Percentiles rank a stretch among this genome's conserved stretches.
Evolutionary conservation across 1,139 yeast genomes (phyloP).

Genomic region (Insectozyma bohioensis): DNA sequence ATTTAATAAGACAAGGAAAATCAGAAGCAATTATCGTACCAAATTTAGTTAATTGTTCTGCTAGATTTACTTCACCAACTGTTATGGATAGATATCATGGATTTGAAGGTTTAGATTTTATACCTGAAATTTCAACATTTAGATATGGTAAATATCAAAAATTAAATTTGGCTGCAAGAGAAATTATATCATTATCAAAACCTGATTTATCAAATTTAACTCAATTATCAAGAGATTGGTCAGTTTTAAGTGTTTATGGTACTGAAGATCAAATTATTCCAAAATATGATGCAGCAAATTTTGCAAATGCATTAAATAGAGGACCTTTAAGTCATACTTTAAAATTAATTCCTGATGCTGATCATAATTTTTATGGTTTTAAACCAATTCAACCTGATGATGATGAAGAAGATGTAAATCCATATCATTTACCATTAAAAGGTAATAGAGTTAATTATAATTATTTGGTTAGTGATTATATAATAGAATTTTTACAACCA

Average conservation of each 20-base stretch:
- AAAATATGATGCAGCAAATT: conserved; percentile 56
- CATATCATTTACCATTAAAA: conserved; percentile 41
- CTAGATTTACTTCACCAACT: conserved; percentile 50
- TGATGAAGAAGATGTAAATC: conserved; percentile 34
- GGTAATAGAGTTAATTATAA: conserved; percentile 57
- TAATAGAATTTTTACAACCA: conserved; percentile 53
- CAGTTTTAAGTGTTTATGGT: conserved; percentile 74
- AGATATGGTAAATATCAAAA: conserved; percentile 51
- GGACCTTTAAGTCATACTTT: conserved; percentile 55
- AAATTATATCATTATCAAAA: conserved; percentile 52
- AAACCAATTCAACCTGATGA: conserved; percentile 28
- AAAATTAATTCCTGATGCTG: conserved; percentile 63
- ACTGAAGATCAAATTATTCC: conserved; percentile 66
- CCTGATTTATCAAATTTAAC: conserved; percentile 47
- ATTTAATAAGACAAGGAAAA: conserved; percentile 25
- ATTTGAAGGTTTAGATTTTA: conserved; percentile 18
- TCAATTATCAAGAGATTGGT: conserved; percentile 45
- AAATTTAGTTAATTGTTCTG: conserved; percentile 67
- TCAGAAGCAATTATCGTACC: conserved; percentile 49
- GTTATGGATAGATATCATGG: conserved; percentile 36
- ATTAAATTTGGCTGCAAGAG: conserved; percentile 48
- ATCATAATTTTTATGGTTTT: conserved; percentile 74
- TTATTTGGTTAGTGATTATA: conserved; percentile 49
- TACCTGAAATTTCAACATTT: conserved; percentile 17
- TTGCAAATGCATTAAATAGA: conserved; percentile 54